Conservation (phyloP, 495 filamentous ascomycete genomes). For the Annulohypoxylon maeteangense region DNA sequence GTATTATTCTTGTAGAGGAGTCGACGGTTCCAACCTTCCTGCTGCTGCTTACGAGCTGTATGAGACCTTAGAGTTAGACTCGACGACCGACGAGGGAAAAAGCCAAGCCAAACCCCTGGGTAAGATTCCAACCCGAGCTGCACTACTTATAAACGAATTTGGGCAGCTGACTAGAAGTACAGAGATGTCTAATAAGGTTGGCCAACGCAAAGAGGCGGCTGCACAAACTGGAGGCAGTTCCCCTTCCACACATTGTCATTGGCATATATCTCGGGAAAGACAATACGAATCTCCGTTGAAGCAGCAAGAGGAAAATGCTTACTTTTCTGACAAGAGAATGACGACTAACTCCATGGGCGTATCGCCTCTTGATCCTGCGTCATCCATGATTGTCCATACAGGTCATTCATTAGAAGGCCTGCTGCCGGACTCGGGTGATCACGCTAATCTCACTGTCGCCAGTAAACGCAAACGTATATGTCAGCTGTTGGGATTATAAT, state of each 20-base stretch:
- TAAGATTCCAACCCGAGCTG: slow-evolving; percentile 6
- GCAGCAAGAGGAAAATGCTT: not conserved
- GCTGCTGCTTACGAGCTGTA: slow-evolving; percentile 13
- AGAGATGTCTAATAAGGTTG: slow-evolving; percentile 31
- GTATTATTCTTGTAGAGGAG: slow-evolving; percentile 18
- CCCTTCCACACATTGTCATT: not conserved
- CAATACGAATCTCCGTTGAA: not conserved
- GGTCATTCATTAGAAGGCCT: slow-evolving; percentile 38
- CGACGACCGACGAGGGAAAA: not conserved
- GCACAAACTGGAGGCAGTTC: not conserved
- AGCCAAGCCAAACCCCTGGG: slow-evolving; percentile 14
- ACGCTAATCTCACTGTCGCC: not conserved
- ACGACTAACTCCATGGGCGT: not conserved
- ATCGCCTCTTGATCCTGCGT: not conserved
- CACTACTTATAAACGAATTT: not conserved
- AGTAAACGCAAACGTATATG: slow-evolving; percentile 9
- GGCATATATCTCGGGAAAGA: not conserved
- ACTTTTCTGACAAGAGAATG: not conserved
- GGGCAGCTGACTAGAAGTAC: slow-evolving; percentile 12
- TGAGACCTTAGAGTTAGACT: slow-evolving; percentile 10
- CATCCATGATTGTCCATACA: slow-evolving; percentile 42
- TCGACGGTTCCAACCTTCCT: not conserved
- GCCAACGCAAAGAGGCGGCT: slow-evolving; percentile 1
- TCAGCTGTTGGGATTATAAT: not conserved
- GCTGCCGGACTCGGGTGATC: not conserved